Conservation (phyloP, 257 asterid species). For the Solanum virginianum region DNA sequence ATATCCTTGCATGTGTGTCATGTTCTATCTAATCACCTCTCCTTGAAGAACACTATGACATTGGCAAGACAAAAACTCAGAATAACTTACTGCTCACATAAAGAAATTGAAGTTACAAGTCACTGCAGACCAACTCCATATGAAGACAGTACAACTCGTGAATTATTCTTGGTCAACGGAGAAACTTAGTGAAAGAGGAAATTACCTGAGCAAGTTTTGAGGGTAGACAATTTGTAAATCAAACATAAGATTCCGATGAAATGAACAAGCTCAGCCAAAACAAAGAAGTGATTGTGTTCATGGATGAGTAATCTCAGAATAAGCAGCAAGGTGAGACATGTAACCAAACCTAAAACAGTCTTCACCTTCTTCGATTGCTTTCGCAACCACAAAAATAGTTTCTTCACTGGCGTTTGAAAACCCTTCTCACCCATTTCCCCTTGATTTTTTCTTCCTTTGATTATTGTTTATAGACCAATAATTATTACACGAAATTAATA, state of each 20-base stretch:
- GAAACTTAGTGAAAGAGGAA: background rate
- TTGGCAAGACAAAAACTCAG: background rate
- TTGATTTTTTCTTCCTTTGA: conserved; percentile 17
- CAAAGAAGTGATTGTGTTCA: conserved; percentile 47
- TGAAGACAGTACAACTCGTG: background rate
- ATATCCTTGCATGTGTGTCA: background rate
- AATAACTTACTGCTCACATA: background rate
- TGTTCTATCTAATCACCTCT: background rate
- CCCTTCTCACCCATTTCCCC: conserved; percentile 61
- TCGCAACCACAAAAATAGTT: conserved; percentile 63
- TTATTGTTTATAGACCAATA: background rate
- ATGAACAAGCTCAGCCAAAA: conserved; percentile 56
- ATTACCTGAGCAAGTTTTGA: conserved; percentile 69
- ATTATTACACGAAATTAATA: background rate
- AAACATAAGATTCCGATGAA: conserved; percentile 53
- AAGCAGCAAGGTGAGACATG: conserved; percentile 29
- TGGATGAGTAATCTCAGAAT: conserved; percentile 44
- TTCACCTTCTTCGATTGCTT: conserved; percentile 68
- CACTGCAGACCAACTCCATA: background rate
- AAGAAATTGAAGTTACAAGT: background rate
- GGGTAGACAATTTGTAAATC: conserved; percentile 67
- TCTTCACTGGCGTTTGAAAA: conserved; percentile 33
- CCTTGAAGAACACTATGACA: background rate
- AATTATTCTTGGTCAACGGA: background rate
- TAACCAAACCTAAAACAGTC: conserved; percentile 30